These are phyloP conservation scores for Lagenidium sp. DNA, from an alignment of 352 stramenopile species.

Conservation along the genomic window DNA sequence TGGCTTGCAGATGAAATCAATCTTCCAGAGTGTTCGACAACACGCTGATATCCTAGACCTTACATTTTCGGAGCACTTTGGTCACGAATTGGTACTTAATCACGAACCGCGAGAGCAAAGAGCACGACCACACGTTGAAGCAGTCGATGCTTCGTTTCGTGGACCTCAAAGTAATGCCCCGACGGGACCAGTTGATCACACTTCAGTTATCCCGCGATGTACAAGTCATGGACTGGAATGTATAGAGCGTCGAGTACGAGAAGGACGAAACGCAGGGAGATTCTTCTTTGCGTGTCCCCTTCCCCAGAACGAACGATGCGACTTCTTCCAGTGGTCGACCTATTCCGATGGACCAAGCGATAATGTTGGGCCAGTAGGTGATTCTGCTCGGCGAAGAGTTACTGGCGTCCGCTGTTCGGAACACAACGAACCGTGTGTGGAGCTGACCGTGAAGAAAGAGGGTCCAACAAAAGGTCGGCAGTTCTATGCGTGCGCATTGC, in stretches of 20 bases:
- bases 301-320: conserved; percentile 79
- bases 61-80: conserved; percentile 89
- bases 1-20: conserved; percentile 51
- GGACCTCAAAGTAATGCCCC: background rate
- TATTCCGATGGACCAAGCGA: conserved; percentile 19
- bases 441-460: conserved; percentile 54
- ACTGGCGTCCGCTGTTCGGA: conserved; percentile 27
- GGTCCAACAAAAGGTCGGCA: conserved; percentile 54
- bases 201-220: conserved; percentile 23
- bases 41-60: conserved; percentile 86
- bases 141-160: conserved; percentile 3
- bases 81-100: background rate
- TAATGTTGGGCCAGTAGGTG: background rate
- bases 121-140: conserved; percentile 11
- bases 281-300: conserved; percentile 88
- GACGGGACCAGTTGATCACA: no score
- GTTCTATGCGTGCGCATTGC: conserved; percentile 47
- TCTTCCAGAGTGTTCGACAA: conserved; percentile 59
- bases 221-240: conserved; percentile 37
- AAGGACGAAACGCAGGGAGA: conserved; percentile 86
- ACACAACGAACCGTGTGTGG: conserved; percentile 53
- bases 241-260: conserved; percentile 43
- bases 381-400: background rate
- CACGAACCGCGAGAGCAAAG: conserved; percentile 17
- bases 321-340: conserved; percentile 89